A percentile compares a stretch with the other conserved stretches of the same genome.
phyloP scores from a whole-genome alignment of 2,329 filamentous ascomycete genomes.

The Diaporthe sp. region DNA sequence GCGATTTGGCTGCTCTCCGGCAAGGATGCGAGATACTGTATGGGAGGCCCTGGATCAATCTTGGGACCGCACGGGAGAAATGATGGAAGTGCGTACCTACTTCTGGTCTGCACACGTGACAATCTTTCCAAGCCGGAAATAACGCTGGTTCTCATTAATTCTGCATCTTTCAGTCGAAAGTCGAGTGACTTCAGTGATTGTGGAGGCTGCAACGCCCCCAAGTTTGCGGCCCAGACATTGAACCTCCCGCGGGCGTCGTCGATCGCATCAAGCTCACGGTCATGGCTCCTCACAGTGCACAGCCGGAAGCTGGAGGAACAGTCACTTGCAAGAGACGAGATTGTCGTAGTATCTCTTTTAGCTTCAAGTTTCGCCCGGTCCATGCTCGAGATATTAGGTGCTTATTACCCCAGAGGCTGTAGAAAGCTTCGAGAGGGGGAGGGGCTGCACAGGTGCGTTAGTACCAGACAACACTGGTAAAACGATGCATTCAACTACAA shows the following conservation, averaged over 20 bases:
- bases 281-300: not conserved
- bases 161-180: not conserved
- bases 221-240: slow-evolving; percentile 14
- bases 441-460: too few relatives aligned
- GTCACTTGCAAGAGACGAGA: not conserved
- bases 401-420: too few relatives aligned
- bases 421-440: too few relatives aligned
- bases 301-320: not conserved
- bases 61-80: not conserved
- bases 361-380: not conserved
- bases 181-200: not conserved
- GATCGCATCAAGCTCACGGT: not conserved
- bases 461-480: not conserved
- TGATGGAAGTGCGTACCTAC: not conserved
- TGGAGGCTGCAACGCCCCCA: not conserved
- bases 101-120: not conserved
- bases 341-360: not conserved
- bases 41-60: not conserved
- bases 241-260: not conserved
- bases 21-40: not conserved
- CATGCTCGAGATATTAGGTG: not conserved
- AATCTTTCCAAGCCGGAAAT: not conserved
- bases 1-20: not conserved
- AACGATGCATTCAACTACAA: too few relatives aligned
- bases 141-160: not conserved